A percentile compares a stretch with the other conserved stretches of the same genome.
These are phyloP conservation scores for Guadua angustifolia DNA, from an alignment of 176 grass and related monocot species.

Conservation along the genomic window DNA sequence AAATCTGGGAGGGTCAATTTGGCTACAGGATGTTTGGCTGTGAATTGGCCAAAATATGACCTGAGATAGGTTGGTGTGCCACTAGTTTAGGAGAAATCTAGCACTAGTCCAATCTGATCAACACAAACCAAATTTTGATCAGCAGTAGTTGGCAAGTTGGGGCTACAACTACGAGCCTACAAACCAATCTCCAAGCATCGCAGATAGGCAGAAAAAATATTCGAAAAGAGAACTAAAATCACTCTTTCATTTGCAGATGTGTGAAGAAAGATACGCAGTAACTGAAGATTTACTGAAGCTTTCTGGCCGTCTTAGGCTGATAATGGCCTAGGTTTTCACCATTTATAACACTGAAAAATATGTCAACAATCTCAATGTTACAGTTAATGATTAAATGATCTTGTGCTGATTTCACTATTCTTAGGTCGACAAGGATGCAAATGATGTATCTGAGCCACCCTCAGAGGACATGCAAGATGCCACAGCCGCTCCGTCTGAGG, in stretches of 20 bases:
- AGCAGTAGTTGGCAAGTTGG: neutral
- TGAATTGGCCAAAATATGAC: conserved; percentile 13
- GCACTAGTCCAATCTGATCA: neutral
- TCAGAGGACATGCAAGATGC: conserved; percentile 36
- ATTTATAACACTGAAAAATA: conserved; percentile 29
- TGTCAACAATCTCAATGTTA: neutral
- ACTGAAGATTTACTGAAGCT: conserved; percentile 73
- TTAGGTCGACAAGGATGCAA: conserved; percentile 62
- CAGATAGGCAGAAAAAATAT: neutral
- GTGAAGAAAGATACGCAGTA: conserved; percentile 51
- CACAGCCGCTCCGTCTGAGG: conserved; percentile 31
- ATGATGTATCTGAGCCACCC: conserved; percentile 12
- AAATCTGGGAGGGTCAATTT: neutral
- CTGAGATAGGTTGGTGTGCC: neutral
- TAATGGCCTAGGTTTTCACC: conserved; percentile 71
- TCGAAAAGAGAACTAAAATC: neutral
- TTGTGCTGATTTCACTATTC: conserved; percentile 1
- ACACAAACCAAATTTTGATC: neutral
- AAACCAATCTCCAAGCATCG: neutral
- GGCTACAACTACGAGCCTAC: neutral
- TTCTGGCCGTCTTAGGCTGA: conserved; percentile 75
- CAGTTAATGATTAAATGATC: conserved; percentile 4
- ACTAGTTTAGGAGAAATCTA: neutral
- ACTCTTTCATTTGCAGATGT: conserved; percentile 61
- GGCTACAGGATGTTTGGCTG: neutral